Conservation (phyloP, 1,284 basidiomycete genomes). For the Inonotus hispidus region DNA sequence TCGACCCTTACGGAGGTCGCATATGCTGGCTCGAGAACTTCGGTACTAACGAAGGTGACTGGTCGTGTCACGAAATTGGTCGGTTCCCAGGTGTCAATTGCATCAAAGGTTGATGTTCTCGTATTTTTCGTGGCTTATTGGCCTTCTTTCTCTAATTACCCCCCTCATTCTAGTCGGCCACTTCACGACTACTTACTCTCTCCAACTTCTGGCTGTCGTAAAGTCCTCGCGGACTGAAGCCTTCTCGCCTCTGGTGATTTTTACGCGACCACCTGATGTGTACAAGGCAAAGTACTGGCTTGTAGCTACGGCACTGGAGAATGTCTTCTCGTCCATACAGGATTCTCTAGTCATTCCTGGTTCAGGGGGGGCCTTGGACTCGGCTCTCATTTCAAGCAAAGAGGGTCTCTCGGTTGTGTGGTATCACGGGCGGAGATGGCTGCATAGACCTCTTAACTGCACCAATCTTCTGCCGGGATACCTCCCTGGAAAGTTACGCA, state of each 20-base stretch:
- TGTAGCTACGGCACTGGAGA: slow-evolving; percentile 11
- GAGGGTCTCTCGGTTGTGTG: slow-evolving; percentile 15
- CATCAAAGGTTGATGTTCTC: slow-evolving; percentile 10
- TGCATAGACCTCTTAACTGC: slow-evolving; percentile 1
- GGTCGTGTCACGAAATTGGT: slow-evolving; percentile 15
- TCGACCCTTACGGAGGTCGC: slow-evolving; percentile 13
- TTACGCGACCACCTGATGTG: slow-evolving; percentile 13
- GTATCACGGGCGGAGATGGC: slow-evolving; percentile 13
- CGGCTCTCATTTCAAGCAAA: slow-evolving; percentile 13
- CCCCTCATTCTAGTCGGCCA: slow-evolving; percentile 13
- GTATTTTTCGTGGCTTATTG: background rate
- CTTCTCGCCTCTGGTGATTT: slow-evolving; percentile 15
- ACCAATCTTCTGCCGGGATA: background rate
- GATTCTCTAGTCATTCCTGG: slow-evolving; percentile 10
- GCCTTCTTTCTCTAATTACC: background rate
- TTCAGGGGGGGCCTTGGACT: slow-evolving; percentile 1
- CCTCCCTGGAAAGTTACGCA: slow-evolving; percentile 7
- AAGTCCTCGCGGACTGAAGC: slow-evolving; percentile 10
- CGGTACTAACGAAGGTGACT: slow-evolving; percentile 16
- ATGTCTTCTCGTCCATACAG: slow-evolving; percentile 13
- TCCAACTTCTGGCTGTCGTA: slow-evolving; percentile 13
- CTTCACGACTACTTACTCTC: slow-evolving; percentile 17
- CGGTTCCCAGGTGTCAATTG: slow-evolving; percentile 15
- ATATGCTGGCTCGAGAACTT: slow-evolving; percentile 18
- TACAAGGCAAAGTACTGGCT: slow-evolving; percentile 17